These are phyloP conservation scores for Dispira simplex DNA, from an alignment of 192 early-diverging fungal genomes.

Conservation along the genomic window DNA sequence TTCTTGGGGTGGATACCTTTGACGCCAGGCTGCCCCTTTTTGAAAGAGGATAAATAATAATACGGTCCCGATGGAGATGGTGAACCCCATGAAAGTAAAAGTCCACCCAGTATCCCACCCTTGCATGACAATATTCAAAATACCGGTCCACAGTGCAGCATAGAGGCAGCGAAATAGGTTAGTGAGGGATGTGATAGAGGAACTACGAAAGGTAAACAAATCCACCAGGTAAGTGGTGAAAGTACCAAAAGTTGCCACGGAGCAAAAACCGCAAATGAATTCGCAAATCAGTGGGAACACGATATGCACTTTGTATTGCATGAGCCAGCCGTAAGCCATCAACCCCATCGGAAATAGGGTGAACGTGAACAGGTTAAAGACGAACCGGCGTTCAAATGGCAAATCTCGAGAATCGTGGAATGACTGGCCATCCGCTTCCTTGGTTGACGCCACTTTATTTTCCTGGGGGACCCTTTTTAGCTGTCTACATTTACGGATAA, in stretches of 20 bases:
- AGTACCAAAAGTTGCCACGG: conserved; percentile 23
- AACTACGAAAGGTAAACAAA: conserved; percentile 22
- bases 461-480: neutral
- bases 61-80: neutral
- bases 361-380: neutral
- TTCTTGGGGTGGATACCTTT: neutral
- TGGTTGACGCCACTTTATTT: neutral
- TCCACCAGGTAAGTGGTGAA: conserved; percentile 28
- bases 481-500: neutral
- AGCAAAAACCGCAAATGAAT: conserved; percentile 25
- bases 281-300: conserved; percentile 20
- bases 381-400: neutral
- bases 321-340: conserved; percentile 22
- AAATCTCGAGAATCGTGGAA: neutral
- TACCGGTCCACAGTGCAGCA: conserved; percentile 16
- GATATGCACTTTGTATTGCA: conserved; percentile 17
- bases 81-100: conserved; percentile 8
- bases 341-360: conserved; percentile 6
- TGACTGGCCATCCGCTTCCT: neutral
- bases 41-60: neutral
- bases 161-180: conserved; percentile 30
- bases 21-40: neutral
- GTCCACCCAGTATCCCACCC: conserved; percentile 2
- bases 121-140: conserved; percentile 7
- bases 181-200: conserved; percentile 26